Evolutionary conservation across 2,329 filamentous ascomycete genomes (phyloP), one percentile per base, ranked within the genome.

Genomic region (Fusarium citri): DNA sequence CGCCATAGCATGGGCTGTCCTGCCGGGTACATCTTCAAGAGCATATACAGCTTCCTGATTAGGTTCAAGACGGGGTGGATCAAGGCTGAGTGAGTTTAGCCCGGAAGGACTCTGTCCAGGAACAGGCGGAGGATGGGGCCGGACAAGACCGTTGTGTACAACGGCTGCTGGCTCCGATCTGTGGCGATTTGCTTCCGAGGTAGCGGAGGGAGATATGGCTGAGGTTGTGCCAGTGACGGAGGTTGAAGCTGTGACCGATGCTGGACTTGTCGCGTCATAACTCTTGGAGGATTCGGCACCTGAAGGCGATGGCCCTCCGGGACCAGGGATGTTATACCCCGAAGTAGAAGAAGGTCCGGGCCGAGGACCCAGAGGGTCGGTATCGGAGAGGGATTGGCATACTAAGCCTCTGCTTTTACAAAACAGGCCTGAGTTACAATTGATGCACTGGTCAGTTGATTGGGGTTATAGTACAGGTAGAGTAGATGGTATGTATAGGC

Each of bases 1-100:
- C 0, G 83, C 83, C 75, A 85, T 80, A 15, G 77, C 82, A 69
- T 85, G 83, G 15, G 83, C 81, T 3, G 83, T 84, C 20, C 77
- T 71, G 55, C 80, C 78, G 20, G 76, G 71, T 16, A 79, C 79
- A 61, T 84, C 82, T 61, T 85, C 83, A 10, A 84, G 76, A 1
- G 81, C 81, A 22, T 80, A 75, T 5, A 76, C 67, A 22, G 70
- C 66, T 42, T 64, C 51, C 37, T 53, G 28, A 26, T 64, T 34
- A 10, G 55, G 42, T 2, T 64, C 68, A 5, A 50, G 37, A 37
- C 42, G 62, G 11, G 64, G 49, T 37, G 59, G 57, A 48, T 66
- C 50, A 53, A 63, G 53, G 37, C 42, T 51, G 31, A 20, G 28
- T 28, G 48, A 18, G 14, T 26, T 40, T 18, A 48, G 18, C 8